These are phyloP conservation scores for Fusarium sp. DNA, from an alignment of 2,329 filamentous ascomycete species.

Conservation along the genomic window DNA sequence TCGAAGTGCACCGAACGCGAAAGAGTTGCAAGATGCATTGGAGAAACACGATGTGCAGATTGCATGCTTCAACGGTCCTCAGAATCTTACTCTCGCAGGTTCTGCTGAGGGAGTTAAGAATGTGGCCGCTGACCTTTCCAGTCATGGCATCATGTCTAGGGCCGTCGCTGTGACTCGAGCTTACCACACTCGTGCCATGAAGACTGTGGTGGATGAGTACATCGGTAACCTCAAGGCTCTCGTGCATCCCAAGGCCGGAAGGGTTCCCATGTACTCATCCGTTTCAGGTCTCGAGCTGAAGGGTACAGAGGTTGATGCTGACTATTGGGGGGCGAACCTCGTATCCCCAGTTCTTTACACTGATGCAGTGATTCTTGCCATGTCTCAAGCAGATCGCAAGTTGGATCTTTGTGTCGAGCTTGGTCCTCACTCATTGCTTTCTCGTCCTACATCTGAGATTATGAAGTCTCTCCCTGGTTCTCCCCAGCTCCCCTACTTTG, in stretches of 20 bases:
- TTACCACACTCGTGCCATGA: conserved; percentile 39
- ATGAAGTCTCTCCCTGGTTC: conserved; percentile 24
- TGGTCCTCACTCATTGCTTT: conserved; percentile 38
- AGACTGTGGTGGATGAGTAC: conserved; percentile 35
- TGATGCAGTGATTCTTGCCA: conserved; percentile 37
- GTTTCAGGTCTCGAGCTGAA: conserved; percentile 31
- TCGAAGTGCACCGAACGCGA: conserved; percentile 32
- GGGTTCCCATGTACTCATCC: conserved; percentile 39
- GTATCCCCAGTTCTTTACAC: conserved; percentile 42
- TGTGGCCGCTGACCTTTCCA: conserved; percentile 27
- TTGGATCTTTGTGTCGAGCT: conserved; percentile 36
- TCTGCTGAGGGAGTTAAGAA: conserved; percentile 34
- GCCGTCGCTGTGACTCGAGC: conserved; percentile 37
- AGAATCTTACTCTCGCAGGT: conserved; percentile 40
- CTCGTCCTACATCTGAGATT: conserved; percentile 40
- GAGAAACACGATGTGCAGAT: conserved; percentile 37
- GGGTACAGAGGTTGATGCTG: conserved; percentile 36
- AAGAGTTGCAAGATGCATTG: conserved; percentile 31
- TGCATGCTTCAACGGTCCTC: conserved; percentile 40
- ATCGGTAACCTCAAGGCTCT: conserved; percentile 24
- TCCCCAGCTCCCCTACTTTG: conserved; percentile 34
- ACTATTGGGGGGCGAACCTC: conserved; percentile 40
- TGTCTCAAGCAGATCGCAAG: conserved; percentile 29
- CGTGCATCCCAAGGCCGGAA: conserved; percentile 28
- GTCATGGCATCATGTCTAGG: conserved; percentile 32